Conservation (phyloP, 139 green algal genomes). For the Monoraphidium neglectum region DNA sequence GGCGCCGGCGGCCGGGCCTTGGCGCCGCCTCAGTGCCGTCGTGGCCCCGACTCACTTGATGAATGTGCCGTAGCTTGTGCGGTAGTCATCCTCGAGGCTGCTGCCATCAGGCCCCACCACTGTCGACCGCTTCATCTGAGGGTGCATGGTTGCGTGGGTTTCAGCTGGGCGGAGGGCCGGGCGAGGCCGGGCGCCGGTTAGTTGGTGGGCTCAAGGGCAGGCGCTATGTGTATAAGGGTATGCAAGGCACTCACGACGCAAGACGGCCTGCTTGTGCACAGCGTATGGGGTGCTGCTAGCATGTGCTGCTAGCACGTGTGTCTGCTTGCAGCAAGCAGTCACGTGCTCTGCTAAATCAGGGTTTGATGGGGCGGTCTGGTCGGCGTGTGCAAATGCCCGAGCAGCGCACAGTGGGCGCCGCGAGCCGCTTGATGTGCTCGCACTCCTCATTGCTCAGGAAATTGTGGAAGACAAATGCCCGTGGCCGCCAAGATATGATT, state of each 20-base stretch:
- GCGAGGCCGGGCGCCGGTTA: not conserved
- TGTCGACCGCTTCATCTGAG: constrained; percentile 80
- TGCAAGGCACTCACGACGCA: not conserved
- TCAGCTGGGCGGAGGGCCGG: not conserved
- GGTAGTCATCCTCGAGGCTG: constrained; percentile 61
- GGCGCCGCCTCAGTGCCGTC: too few relatives aligned
- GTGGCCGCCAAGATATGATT: constrained; percentile 68
- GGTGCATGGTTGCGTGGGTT: not conserved
- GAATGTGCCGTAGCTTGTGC: constrained; percentile 84
- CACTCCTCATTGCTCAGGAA: constrained; percentile 73
- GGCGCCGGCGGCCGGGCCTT: too few relatives aligned
- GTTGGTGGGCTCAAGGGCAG: not conserved
- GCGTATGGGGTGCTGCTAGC: too few relatives aligned
- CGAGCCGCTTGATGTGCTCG: constrained; percentile 65
- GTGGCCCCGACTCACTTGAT: constrained; percentile 42
- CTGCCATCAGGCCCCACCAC: constrained; percentile 68
- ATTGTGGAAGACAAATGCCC: constrained; percentile 83
- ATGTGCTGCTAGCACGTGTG: too few relatives aligned
- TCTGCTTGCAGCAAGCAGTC: too few relatives aligned
- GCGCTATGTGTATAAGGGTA: not conserved
- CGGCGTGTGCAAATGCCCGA: too few relatives aligned
- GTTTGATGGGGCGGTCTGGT: too few relatives aligned
- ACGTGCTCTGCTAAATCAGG: too few relatives aligned
- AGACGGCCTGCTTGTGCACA: too few relatives aligned
- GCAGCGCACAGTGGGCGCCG: constrained; percentile 32